These are phyloP conservation scores for Chlorociboria aeruginascens DNA, from an alignment of 495 filamentous ascomycete species.

Conservation along the genomic window DNA sequence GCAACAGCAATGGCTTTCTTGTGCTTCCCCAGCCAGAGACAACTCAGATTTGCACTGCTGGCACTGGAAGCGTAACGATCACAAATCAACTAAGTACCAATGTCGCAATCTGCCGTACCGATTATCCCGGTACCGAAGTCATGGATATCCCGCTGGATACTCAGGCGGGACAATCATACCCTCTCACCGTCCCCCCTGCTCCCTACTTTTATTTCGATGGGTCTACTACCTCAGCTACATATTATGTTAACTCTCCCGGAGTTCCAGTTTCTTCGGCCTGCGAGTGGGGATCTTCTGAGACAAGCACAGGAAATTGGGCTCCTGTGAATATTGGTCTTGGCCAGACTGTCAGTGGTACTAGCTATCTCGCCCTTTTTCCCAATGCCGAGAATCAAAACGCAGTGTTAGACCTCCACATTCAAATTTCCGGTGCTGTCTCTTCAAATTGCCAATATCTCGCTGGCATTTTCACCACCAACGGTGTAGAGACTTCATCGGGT, in stretches of 20 bases:
- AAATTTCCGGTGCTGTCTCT: slow-evolving; percentile 51
- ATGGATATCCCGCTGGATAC: slow-evolving; percentile 69
- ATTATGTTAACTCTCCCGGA: slow-evolving; percentile 86
- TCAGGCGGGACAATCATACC: slow-evolving; percentile 37
- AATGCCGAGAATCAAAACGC: slow-evolving; percentile 49
- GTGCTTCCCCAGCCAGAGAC: slow-evolving; percentile 55
- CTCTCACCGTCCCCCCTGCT: slow-evolving; percentile 60
- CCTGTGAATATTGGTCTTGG: slow-evolving; percentile 84
- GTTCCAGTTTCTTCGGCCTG: slow-evolving; percentile 60
- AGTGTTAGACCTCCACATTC: slow-evolving; percentile 62
- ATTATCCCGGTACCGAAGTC: slow-evolving; percentile 83
- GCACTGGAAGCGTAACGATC: slow-evolving; percentile 56
- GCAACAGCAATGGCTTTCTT: slow-evolving; percentile 63
- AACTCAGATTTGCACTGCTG: slow-evolving; percentile 64
- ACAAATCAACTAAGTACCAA: slow-evolving; percentile 54
- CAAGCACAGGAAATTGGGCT: slow-evolving; percentile 72
- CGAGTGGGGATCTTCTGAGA: slow-evolving; percentile 47
- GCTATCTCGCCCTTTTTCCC: slow-evolving; percentile 74
- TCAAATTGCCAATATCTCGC: slow-evolving; percentile 60
- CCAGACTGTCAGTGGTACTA: slow-evolving; percentile 43
- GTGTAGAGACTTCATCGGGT: slow-evolving; percentile 35
- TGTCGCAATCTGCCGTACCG: slow-evolving; percentile 82
- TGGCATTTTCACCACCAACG: slow-evolving; percentile 47
- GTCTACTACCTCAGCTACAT: slow-evolving; percentile 74
- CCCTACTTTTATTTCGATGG: slow-evolving; percentile 69